Percentiles rank a stretch among this genome's conserved stretches.
phyloP scores from a whole-genome alignment of 139 green algal genomes.

The Coelastrella sp. region DNA sequence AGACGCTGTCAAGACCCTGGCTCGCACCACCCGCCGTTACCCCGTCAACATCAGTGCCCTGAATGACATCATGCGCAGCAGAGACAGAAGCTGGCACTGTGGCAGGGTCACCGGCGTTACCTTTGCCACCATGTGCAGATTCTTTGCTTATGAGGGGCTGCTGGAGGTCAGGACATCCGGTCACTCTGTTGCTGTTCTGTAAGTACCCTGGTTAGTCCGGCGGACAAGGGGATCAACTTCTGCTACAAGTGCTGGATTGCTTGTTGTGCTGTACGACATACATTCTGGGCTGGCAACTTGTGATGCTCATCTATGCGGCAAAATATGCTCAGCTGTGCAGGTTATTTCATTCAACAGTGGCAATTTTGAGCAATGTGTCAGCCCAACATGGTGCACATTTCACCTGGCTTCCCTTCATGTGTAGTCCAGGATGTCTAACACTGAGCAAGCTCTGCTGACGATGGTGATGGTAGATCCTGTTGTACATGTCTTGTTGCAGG shows the following conservation, averaged over 20 bases:
- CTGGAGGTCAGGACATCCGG: background rate
- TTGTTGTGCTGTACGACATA: background rate
- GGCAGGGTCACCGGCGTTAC: slow-evolving; percentile 23
- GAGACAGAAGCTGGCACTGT: slow-evolving; percentile 26
- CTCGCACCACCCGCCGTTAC: slow-evolving; percentile 9
- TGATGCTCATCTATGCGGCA: background rate
- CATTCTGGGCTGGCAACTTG: background rate
- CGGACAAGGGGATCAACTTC: background rate
- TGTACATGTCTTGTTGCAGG: background rate
- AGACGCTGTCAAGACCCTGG: slow-evolving; percentile 14
- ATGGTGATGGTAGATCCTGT: background rate
- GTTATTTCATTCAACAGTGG: no score
- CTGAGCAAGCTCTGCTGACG: background rate
- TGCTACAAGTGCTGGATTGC: background rate
- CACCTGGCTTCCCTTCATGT: no score
- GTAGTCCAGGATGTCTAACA: no score
- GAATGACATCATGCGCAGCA: slow-evolving; percentile 47
- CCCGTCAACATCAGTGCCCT: slow-evolving; percentile 44
- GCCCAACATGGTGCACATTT: no score
- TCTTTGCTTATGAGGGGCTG: slow-evolving; percentile 28
- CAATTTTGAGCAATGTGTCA: no score
- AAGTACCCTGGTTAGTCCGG: background rate
- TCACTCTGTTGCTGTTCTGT: slow-evolving; percentile 34
- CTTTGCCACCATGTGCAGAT: slow-evolving; percentile 39
- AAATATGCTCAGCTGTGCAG: no score